Conservation (phyloP, 2,329 filamentous ascomycete species). For the Karstenula rhodostoma region DNA sequence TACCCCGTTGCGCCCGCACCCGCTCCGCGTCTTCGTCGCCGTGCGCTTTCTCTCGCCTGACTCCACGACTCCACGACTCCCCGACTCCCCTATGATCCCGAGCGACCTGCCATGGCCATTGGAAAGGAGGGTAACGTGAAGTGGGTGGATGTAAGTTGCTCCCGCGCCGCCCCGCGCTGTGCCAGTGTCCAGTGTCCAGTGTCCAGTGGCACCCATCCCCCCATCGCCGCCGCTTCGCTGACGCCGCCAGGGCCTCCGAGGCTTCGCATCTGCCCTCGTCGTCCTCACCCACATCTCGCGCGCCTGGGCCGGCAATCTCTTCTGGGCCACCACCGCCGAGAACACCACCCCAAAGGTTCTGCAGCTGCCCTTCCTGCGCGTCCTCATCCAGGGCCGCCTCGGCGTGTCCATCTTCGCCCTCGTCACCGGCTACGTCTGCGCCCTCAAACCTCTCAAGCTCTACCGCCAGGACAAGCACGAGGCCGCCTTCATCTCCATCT, state of each 20-base stretch:
- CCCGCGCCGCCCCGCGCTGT: not conserved
- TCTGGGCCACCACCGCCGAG: conserved; percentile 14
- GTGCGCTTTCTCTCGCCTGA: not conserved
- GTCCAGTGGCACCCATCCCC: not conserved
- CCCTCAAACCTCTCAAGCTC: conserved; percentile 19
- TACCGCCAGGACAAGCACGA: conserved; percentile 19
- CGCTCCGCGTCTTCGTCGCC: too few relatives aligned
- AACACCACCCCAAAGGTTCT: conserved; percentile 8
- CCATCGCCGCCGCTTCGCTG: not conserved
- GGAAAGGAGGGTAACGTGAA: conserved; percentile 20
- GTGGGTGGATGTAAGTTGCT: conserved; percentile 18
- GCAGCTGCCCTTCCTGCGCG: conserved; percentile 16
- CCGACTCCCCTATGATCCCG: conserved; percentile 1
- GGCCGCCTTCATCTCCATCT: conserved; percentile 17
- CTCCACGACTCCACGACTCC: too few relatives aligned
- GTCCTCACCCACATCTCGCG: conserved; percentile 19
- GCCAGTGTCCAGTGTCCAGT: not conserved
- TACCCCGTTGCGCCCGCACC: not conserved
- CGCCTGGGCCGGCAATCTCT: conserved; percentile 15
- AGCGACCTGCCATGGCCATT: conserved; percentile 15
- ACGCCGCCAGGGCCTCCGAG: conserved; percentile 16
- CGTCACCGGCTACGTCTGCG: conserved; percentile 21
- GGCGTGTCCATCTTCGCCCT: conserved; percentile 21
- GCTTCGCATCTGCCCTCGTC: conserved; percentile 18
- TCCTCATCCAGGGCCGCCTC: conserved; percentile 17